phyloP scores from a whole-genome alignment of 1,284 basidiomycete species.

The Cutaneotrichosporon sp. region DNA sequence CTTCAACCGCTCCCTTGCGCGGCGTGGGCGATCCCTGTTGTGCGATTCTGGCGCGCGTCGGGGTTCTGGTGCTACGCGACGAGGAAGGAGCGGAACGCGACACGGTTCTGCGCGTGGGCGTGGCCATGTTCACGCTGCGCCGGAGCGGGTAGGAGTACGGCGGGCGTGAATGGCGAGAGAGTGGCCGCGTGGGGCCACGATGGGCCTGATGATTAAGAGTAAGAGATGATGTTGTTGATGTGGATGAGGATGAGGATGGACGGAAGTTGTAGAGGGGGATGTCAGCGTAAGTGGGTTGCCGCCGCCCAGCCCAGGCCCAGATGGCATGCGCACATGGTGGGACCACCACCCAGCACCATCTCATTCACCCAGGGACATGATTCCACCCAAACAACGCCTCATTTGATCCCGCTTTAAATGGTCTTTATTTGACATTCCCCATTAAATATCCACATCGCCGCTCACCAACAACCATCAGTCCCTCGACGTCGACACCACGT shows the following conservation, averaged over 20 bases:
- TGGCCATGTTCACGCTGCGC: constrained; percentile 17
- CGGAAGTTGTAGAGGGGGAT: too few species aligned
- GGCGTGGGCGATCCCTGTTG: neutral
- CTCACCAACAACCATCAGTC: neutral
- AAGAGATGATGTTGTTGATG: constrained; percentile 5
- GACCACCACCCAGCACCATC: too few species aligned
- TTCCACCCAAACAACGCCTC: neutral
- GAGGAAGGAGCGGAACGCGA: too few species aligned
- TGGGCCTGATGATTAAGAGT: too few species aligned
- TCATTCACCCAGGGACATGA: too few species aligned
- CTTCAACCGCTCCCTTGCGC: neutral
- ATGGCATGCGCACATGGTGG: neutral
- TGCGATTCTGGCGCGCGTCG: constrained; percentile 6
- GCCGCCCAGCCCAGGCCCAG: neutral
- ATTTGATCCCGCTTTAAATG: constrained; percentile 4
- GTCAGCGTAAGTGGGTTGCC: too few species aligned
- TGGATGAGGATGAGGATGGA: neutral
- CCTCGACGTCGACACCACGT: too few species aligned
- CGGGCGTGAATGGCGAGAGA: neutral
- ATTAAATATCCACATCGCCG: neutral
- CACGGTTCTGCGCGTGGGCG: constrained; percentile 23
- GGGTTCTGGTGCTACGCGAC: constrained; percentile 15
- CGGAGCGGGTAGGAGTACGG: neutral
- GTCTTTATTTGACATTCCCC: neutral
- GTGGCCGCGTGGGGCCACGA: constrained; percentile 6